These are phyloP conservation scores for Fusarium austroafricanum DNA, from an alignment of 2,329 filamentous ascomycete species.

Conservation along the genomic window DNA sequence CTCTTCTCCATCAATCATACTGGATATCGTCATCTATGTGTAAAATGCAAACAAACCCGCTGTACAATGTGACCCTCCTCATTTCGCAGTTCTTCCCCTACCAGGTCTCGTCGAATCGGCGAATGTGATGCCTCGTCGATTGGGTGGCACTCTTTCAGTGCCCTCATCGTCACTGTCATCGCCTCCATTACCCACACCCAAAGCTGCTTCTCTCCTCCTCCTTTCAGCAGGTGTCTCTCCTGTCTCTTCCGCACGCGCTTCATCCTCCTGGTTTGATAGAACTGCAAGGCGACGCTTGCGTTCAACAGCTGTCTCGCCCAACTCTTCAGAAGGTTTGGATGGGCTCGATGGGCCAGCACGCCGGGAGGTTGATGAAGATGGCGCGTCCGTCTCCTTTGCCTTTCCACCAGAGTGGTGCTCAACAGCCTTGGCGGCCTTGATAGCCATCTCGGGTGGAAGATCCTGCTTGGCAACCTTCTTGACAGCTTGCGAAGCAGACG, in stretches of 20 bases:
- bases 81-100: slow-evolving; percentile 30
- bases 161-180: slow-evolving; percentile 65
- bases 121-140: slow-evolving; percentile 70
- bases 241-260: slow-evolving; percentile 54
- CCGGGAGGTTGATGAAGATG: slow-evolving; percentile 34
- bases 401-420: slow-evolving; percentile 23
- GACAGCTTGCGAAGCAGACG: slow-evolving; percentile 59
- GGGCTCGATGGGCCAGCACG: slow-evolving; percentile 19
- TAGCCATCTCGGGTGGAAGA: slow-evolving; percentile 33
- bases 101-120: slow-evolving; percentile 58
- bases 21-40: slow-evolving; percentile 37
- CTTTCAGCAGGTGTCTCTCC: slow-evolving; percentile 80
- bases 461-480: slow-evolving; percentile 63
- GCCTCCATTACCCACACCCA: slow-evolving; percentile 66
- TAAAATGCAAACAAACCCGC: slow-evolving; percentile 36
- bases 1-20: slow-evolving; percentile 21
- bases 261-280: slow-evolving; percentile 57
- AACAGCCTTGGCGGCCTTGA: slow-evolving; percentile 36
- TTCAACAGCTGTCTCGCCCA: slow-evolving; percentile 76
- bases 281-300: slow-evolving; percentile 71
- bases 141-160: slow-evolving; percentile 62
- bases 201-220: slow-evolving; percentile 77
- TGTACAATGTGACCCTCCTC: slow-evolving; percentile 17
- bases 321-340: slow-evolving; percentile 38
- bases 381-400: background rate